A percentile compares a stretch with the other conserved stretches of the same genome.
Evolutionary conservation across 2,329 filamentous ascomycete genomes (phyloP).

Genomic region (Fusarium sp.): DNA sequence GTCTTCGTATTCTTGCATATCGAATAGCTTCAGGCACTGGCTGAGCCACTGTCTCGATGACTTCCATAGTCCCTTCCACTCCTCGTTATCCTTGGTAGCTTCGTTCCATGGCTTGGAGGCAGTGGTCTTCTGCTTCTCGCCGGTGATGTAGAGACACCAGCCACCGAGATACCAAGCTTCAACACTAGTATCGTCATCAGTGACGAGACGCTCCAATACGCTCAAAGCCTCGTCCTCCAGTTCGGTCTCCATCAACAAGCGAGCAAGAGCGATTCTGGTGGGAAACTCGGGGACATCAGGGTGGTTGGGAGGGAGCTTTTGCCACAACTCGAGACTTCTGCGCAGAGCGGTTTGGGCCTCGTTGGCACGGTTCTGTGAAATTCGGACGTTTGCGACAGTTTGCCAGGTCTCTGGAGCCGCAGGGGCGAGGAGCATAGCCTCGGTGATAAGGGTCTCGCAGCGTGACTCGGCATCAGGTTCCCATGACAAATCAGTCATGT

Average conservation of each 20-base stretch:
- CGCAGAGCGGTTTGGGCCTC: conserved; percentile 84
- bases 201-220: conserved; percentile 84
- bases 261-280: conserved; percentile 82
- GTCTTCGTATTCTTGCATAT: conserved; percentile 85
- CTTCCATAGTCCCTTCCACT: conserved; percentile 73
- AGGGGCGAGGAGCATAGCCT: conserved; percentile 88
- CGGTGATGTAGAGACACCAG: conserved; percentile 87
- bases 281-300: conserved; percentile 85
- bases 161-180: conserved; percentile 98
- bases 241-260: conserved; percentile 89
- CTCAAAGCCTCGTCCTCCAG: conserved; percentile 87
- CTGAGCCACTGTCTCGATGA: conserved; percentile 86
- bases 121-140: conserved; percentile 69
- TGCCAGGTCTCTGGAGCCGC: conserved; percentile 90
- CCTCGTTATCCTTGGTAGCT: conserved; percentile 55
- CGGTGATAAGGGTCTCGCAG: conserved; percentile 90
- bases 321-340: conserved; percentile 86
- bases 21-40: conserved; percentile 83
- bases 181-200: conserved; percentile 92
- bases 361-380: conserved; percentile 83
- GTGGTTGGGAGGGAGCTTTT: conserved; percentile 78
- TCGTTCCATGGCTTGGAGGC: conserved; percentile 53
- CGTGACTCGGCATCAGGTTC: conserved; percentile 89
- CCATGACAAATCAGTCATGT: conserved; percentile 98
- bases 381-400: conserved; percentile 91